These are phyloP conservation scores for Pythium pyrilobum DNA, from an alignment of 352 stramenopile genomes.

Conservation along the genomic window DNA sequence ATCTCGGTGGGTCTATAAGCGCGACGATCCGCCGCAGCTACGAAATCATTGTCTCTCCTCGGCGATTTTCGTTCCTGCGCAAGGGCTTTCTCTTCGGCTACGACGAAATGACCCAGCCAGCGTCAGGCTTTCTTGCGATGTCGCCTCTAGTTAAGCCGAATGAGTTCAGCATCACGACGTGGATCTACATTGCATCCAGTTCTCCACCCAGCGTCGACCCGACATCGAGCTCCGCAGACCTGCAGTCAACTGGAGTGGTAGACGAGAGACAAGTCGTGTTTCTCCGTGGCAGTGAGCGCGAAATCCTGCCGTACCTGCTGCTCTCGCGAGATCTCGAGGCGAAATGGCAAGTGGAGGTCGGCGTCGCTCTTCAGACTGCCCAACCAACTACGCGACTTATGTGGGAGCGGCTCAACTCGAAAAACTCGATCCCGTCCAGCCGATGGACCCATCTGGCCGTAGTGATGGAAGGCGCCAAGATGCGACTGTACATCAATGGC, in stretches of 20 bases:
- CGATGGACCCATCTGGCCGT: conserved; percentile 86
- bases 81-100: conserved; percentile 61
- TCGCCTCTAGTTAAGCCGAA: conserved; percentile 53
- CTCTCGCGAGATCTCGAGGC: conserved; percentile 34
- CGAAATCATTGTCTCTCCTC: conserved; percentile 64
- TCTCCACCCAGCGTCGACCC: no score
- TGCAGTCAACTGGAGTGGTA: not conserved
- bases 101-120: conserved; percentile 37
- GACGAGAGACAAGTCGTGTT: conserved; percentile 60
- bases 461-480: conserved; percentile 78
- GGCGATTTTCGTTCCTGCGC: conserved; percentile 45
- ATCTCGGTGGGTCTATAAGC: conserved; percentile 2
- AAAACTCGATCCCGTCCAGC: conserved; percentile 51
- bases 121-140: conserved; percentile 26
- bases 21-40: conserved; percentile 37
- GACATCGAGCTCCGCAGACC: no score
- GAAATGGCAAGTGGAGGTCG: conserved; percentile 56
- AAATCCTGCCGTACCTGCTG: conserved; percentile 62
- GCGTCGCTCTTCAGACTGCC: conserved; percentile 25
- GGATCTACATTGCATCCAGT: conserved; percentile 64
- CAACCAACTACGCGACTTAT: conserved; percentile 11
- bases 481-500: conserved; percentile 90
- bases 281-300: conserved; percentile 50
- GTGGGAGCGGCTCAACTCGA: conserved; percentile 66
- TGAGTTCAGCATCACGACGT: conserved; percentile 88